Base-by-base conservation (phyloP, 75 land plant genomes). In the Picea glauca region DNA sequence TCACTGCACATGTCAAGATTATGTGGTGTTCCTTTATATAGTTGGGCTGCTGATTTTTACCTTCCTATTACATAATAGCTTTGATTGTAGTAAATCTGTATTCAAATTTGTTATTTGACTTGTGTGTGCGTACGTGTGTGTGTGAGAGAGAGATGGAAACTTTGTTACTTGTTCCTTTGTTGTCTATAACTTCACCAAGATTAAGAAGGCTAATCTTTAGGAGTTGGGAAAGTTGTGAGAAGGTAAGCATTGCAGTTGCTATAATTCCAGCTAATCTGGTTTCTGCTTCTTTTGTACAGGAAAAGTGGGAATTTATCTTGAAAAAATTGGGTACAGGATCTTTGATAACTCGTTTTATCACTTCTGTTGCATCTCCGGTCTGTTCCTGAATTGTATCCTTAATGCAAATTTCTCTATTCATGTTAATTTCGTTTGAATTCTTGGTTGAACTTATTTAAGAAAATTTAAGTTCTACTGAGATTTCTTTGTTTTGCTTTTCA, bases 231-330 rank as follows among this genome's bases (percentile, higher is more conserved):
- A 40, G 18, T 46, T 68, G 0, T 38, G 54, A 40, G 23, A 35
- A 68, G 32, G 12, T 68, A 40, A 70, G 43, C 50, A 8, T 40
- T 66, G 9, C n/a, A 20, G 21, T 66, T 66, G n/a, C 33, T 40
- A 46, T 6, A 43, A 20, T 20, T 70, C 54, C 54, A 70, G 43
- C 54, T 70, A 46, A 70, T 70, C 17, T 70, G n/a, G n/a, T 43
- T 38, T 20, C n/a, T 79, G 35, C 20, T n/a, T 33, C 9, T 80
- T 56, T 67, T 13, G 23, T 74, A 30, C 83, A 96, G 98, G 88
- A 92, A 33, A 91, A 92, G 77, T 96, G 99, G 99, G 89, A 87
- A 20, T 67, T 79, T 68, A 86, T 96, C 13, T 81, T 75, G 23
- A 88, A 81, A 76, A 88, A 81, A 8, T 94, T 84, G 82, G 99